These are phyloP conservation scores for Cicer yamashitae DNA, from an alignment of 306 rosid genomes.

Conservation along the genomic window DNA sequence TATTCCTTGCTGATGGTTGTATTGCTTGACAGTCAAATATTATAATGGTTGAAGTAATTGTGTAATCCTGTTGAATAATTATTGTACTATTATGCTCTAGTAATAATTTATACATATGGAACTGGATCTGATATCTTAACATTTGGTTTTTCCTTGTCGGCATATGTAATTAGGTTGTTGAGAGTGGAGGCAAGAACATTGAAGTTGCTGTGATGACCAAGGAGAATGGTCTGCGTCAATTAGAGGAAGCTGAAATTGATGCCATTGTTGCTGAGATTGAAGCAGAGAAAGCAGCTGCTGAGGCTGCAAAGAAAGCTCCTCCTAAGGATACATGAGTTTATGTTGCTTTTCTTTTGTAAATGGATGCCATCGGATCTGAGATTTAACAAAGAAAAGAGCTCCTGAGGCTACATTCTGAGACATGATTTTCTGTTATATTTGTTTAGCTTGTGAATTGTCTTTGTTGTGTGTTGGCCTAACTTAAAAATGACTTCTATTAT, in stretches of 20 bases:
- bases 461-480: conserved; percentile 28
- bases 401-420: conserved; percentile 82
- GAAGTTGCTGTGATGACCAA: conserved; percentile 97
- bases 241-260: conserved; percentile 97
- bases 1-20: conserved; percentile 2
- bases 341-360: conserved; percentile 26
- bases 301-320: conserved; percentile 97
- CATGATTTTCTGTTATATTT: conserved; percentile 51
- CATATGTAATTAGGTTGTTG: conserved; percentile 75
- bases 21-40: background rate
- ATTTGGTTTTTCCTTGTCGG: conserved; percentile 29
- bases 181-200: conserved; percentile 98
- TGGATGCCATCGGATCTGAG: conserved; percentile 45
- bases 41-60: conserved; percentile 9
- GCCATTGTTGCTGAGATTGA: conserved; percentile 92
- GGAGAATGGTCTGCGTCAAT: conserved; percentile 82
- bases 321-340: conserved; percentile 72
- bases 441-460: conserved; percentile 35
- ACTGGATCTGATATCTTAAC: conserved; percentile 18
- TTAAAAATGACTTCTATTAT: conserved; percentile 13
- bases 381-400: conserved; percentile 78
- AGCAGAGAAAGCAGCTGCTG: conserved; percentile 96
- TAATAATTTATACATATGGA: conserved; percentile 8
- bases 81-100: background rate
- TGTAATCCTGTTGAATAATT: conserved; percentile 20